Evolutionary conservation across 129 eudicot genomes (phyloP).

Genomic region (Flaveria ramosissima): DNA sequence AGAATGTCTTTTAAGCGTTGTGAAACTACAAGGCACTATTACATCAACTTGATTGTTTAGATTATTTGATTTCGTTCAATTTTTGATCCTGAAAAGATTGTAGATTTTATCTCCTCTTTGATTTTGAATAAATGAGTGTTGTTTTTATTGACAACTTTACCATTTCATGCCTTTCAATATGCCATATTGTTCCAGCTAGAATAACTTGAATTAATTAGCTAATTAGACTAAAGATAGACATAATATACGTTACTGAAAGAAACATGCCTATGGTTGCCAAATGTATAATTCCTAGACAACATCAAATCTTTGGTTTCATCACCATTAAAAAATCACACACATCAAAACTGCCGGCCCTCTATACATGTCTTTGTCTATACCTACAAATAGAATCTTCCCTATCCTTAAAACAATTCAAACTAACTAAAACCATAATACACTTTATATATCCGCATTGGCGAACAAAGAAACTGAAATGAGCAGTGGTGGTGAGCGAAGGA

Average conservation of each 20-base stretch:
- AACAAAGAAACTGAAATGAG: slow-evolving; percentile 33
- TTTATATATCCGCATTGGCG: not conserved
- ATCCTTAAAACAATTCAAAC: slow-evolving; percentile 11
- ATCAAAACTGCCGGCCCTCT: slow-evolving; percentile 39
- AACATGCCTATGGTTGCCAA: slow-evolving; percentile 25
- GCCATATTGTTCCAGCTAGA: no score
- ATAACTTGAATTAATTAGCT: not conserved
- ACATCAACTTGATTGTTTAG: no score
- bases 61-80: no score
- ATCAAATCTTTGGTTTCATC: slow-evolving; percentile 39
- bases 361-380: slow-evolving; percentile 21
- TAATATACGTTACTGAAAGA: not conserved
- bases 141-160: no score
- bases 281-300: slow-evolving; percentile 31
- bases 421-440: slow-evolving; percentile 7
- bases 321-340: slow-evolving; percentile 21
- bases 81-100: no score
- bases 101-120: no score
- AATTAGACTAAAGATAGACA: not conserved
- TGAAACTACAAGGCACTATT: no score
- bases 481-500: slow-evolving; percentile 28
- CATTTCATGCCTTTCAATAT: no score
- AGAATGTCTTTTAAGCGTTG: no score
- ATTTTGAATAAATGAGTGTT: no score
- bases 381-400: not conserved